Percentiles rank a stretch among this genome's conserved stretches.
Conservation (phyloP, 139 green algal species). For the Pycnococcus provasolii region DNA sequence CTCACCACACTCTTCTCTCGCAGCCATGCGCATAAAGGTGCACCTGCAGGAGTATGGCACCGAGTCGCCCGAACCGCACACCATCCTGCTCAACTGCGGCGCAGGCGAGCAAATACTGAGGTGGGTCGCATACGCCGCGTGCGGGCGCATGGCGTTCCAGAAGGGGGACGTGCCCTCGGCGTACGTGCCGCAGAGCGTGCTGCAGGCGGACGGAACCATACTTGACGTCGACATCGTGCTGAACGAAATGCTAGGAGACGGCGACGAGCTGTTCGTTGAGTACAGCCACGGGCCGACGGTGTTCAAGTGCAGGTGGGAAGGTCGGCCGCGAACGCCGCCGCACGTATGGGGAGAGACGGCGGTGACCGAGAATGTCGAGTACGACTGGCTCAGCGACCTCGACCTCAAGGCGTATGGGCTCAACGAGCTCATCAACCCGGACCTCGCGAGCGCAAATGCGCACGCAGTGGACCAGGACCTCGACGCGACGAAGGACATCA, state of each 20-base stretch:
- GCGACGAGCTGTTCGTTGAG: slow-evolving; percentile 52
- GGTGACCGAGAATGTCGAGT: neutral
- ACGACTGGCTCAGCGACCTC: slow-evolving; percentile 49
- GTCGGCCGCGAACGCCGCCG: slow-evolving; percentile 48
- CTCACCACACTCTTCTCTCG: too few relatives aligned
- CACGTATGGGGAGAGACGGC: slow-evolving; percentile 51
- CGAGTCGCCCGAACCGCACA: neutral
- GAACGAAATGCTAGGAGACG: slow-evolving; percentile 53
- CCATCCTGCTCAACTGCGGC: neutral
- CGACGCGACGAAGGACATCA: slow-evolving; percentile 38
- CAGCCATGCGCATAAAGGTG: too few relatives aligned
- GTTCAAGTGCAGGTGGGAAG: slow-evolving; percentile 58
- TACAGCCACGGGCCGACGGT: slow-evolving; percentile 50
- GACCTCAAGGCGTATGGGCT: slow-evolving; percentile 46
- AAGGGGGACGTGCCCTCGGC: slow-evolving; percentile 40
- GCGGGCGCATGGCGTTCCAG: slow-evolving; percentile 46
- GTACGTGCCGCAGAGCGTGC: slow-evolving; percentile 58
- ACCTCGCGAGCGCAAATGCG: slow-evolving; percentile 20
- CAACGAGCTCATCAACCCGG: slow-evolving; percentile 35
- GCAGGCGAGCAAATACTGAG: slow-evolving; percentile 52
- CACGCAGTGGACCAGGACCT: slow-evolving; percentile 39
- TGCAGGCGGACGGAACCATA: slow-evolving; percentile 48
- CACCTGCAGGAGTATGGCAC: too few relatives aligned
- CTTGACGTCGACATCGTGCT: slow-evolving; percentile 62
- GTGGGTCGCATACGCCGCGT: slow-evolving; percentile 56